phyloP scores from a whole-genome alignment of 1,284 basidiomycete species.

The Ceratobasidium papillatum region DNA sequence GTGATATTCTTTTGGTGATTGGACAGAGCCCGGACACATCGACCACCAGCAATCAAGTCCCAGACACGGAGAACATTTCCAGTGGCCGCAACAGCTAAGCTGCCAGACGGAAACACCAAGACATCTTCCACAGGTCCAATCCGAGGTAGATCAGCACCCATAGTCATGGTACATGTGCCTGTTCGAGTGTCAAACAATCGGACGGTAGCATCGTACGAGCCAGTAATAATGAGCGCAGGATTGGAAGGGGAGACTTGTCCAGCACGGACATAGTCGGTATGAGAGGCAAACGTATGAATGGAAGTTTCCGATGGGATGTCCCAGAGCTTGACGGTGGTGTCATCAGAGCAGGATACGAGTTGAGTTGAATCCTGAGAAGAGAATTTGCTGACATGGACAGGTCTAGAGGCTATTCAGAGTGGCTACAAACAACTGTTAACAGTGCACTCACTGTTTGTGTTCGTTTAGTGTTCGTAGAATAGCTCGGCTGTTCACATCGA shows the following conservation, averaged over 20 bases:
- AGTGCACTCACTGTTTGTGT: constrained; percentile 75
- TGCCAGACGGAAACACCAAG: constrained; percentile 91
- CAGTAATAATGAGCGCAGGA: constrained; percentile 87
- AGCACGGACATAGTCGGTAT: constrained; percentile 95
- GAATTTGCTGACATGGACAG: constrained; percentile 94
- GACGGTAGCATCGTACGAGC: constrained; percentile 94
- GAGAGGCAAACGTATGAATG: constrained; percentile 80
- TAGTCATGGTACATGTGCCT: constrained; percentile 82
- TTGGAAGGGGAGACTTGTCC: constrained; percentile 86
- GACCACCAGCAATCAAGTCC: constrained; percentile 93
- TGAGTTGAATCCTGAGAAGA: constrained; percentile 83
- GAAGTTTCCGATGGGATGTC: constrained; percentile 91
- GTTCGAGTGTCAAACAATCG: constrained; percentile 89
- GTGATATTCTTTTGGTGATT: constrained; percentile 99
- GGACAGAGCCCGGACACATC: constrained; percentile 86
- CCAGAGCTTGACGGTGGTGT: constrained; percentile 93
- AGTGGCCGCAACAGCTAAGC: constrained; percentile 84
- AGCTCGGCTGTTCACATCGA: constrained; percentile 94
- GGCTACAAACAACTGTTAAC: background rate
- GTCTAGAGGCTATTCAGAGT: constrained; percentile 53
- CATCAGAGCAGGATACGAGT: constrained; percentile 94
- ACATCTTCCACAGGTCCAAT: constrained; percentile 90
- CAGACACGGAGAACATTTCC: constrained; percentile 95
- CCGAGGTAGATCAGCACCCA: constrained; percentile 66
- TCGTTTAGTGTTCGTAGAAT: constrained; percentile 91